A percentile compares a stretch with the other conserved stretches of the same genome.
phyloP scores from a whole-genome alignment of 2,329 filamentous ascomycete genomes.

The Knoxdaviesia proteae region DNA sequence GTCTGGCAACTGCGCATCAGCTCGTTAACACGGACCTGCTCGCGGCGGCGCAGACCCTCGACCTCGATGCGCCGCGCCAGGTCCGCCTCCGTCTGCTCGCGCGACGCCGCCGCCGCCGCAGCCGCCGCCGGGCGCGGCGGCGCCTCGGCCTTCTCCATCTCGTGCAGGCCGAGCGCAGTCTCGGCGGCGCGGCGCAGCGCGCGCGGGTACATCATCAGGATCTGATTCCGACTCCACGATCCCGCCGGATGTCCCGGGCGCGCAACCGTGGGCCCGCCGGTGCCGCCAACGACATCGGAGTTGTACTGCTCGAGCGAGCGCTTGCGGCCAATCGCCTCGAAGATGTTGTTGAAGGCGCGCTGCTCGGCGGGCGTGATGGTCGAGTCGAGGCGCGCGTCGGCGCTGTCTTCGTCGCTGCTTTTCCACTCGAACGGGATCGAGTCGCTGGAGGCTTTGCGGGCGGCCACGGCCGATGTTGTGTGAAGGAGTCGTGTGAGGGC shows the following conservation, averaged over 20 bases:
- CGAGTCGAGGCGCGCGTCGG: conserved; percentile 10
- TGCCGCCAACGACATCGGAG: background rate
- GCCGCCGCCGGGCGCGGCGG: background rate
- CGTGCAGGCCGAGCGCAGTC: conserved; percentile 17
- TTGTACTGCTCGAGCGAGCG: background rate
- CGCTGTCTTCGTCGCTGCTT: conserved; percentile 8
- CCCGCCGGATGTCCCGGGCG: background rate
- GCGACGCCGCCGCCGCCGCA: background rate
- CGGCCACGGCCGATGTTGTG: background rate
- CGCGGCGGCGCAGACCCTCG: conserved; percentile 19
- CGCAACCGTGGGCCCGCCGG: too few species aligned
- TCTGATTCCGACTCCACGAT: conserved; percentile 10
- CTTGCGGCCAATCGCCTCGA: conserved; percentile 12
- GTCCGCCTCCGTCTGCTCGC: background rate
- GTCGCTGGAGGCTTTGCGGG: conserved; percentile 9
- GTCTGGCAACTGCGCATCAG: conserved; percentile 33
- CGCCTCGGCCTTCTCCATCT: conserved; percentile 9
- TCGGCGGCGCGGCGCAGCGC: conserved; percentile 19
- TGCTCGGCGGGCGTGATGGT: conserved; percentile 39
- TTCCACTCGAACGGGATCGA: conserved; percentile 33
- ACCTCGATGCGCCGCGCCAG: conserved; percentile 11
- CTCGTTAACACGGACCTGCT: conserved; percentile 29
- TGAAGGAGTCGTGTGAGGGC: background rate
- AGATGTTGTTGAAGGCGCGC: conserved; percentile 37
- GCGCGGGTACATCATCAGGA: conserved; percentile 16